These are phyloP conservation scores for Crithidia mellificae DNA, from an alignment of 208 protist genomes.

Conservation along the genomic window DNA sequence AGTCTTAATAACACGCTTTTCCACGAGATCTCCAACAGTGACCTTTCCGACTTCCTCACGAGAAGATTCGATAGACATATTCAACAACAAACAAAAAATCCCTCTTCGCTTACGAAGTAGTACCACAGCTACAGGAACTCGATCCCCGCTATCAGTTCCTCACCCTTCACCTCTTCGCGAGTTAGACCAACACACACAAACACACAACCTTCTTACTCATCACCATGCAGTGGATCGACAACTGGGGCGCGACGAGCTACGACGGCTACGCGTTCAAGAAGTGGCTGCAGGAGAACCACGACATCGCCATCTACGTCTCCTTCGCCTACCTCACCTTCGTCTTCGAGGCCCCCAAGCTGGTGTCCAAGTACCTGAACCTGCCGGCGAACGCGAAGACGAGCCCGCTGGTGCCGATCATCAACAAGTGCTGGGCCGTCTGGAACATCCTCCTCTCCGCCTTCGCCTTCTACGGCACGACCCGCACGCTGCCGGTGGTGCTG, in stretches of 20 bases:
- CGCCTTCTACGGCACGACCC: slow-evolving; percentile 74
- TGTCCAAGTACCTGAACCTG: slow-evolving; percentile 35
- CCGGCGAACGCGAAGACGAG: slow-evolving; percentile 35
- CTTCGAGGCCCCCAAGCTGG: slow-evolving; percentile 39
- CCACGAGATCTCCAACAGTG: not conserved
- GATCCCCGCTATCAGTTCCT: not conserved
- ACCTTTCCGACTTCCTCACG: not conserved
- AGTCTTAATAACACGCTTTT: not conserved
- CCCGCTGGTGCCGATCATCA: slow-evolving; percentile 35
- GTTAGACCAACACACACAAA: not conserved
- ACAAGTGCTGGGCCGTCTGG: slow-evolving; percentile 76
- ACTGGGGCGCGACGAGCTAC: slow-evolving; percentile 55
- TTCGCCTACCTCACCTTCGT: slow-evolving; percentile 52
- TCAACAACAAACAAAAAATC: not conserved
- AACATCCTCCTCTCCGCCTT: slow-evolving; percentile 90
- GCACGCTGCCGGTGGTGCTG: slow-evolving; percentile 49
- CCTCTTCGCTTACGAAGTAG: not conserved
- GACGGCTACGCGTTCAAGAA: slow-evolving; percentile 62
- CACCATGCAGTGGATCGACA: slow-evolving; percentile 49
- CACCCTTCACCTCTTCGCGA: not conserved
- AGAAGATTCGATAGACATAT: not conserved
- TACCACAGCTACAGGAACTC: not conserved
- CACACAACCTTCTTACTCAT: not conserved
- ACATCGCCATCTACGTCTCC: slow-evolving; percentile 57
- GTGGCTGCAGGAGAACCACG: slow-evolving; percentile 60